Base-by-base conservation (phyloP, 495 filamentous ascomycete species). In the Venustampulla echinocandica region DNA sequence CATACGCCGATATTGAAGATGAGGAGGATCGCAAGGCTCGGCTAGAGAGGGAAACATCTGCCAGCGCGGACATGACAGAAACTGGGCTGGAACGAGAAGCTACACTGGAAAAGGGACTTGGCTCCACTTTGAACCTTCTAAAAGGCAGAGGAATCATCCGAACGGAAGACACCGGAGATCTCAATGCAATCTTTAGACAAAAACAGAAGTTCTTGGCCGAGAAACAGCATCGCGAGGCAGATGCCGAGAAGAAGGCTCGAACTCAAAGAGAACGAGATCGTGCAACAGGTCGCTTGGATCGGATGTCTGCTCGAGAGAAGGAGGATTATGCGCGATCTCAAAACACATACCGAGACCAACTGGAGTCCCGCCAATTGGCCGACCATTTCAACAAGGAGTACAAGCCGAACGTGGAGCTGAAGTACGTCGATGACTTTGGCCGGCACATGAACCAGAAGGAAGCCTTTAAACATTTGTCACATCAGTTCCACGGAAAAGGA, bases 401-500 rank as follows among this genome's bases (percentile, higher is more conserved):
- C 67, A 87, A 85, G 64, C 92, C 92, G 2, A 81, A 84, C 57
- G 80, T 98, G 20, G 77, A 94, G 60, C 74, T 98, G 46, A 85
- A 83, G 64, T 96, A 98, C 49, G 77, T 85, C 44, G 92, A 96
- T 60, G 89, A 89, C 40, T 78, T 77, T 58, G 92, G 92, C 4
- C 79, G 92, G 21, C 66, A 70, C 39, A 85, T 98, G 76, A 82
- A 82, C 55, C 78, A 84, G 59, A 98, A 97, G 70, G 92, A 98
- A 66, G 92, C 92, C 1, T 98, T 97, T 72, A 88, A 88, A 70
- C 79, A 96, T 60, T 71, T 97, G 36, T 87, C 80, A 57, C 92
- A 98, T 67, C 85, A 93, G 64, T 98, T 98, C 79, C 92, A 98
- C 67, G 92, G 92, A 44, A 96, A 97, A 69, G 89, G 90, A 34